Evolutionary conservation across 805 yeast species (phyloP), one percentile per base, ranked within the genome.

Genomic region (Nakazawaea populi): DNA sequence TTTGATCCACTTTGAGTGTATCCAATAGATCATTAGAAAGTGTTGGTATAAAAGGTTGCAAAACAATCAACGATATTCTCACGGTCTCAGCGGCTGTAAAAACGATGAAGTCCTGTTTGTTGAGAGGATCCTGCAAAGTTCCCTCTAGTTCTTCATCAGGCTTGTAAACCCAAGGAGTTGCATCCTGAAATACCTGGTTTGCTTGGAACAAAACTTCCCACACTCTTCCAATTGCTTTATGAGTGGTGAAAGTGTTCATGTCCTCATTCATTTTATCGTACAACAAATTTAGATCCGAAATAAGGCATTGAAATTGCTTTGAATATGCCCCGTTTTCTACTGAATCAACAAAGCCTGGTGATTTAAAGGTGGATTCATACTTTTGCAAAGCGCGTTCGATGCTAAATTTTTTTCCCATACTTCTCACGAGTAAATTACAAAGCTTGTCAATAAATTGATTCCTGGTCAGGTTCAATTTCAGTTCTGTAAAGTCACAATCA

Each of bases 401-500:
- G 60, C 75, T 66, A 59, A 92, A 92, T 51, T 83, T 81, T 35
- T 76, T 72, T 1, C 91, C 88, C 49, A 95, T 82, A 36, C 83
- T 77, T 53, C 99, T 73, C 54, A 84, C 78, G 24, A 86, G 73
- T 46, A 91, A 71, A 60, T 92, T 94, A 44, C 94, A 90, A 68
- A 84, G 84, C 63, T 91, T 91, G 53, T 89, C 89, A 51, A 89
- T 82, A 40, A 92, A 71, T 57, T 82, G 79, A 35, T 80, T 82
- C 55, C 95, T 74, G 6, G 82, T 67, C 32, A 64, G 62, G 41
- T 69, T 68, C 50, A 87, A 68, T 40, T 74, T 73, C 12, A 68
- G 75, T 47, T 84, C 87, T 34, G 83, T 77, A 63, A 85, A 94
- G 58, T 90, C 90, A 57, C 91, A 80, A 67, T 94, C 99, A 31